A percentile compares a stretch with the other conserved stretches of the same genome.
phyloP scores from a whole-genome alignment of 768 basidiomycete genomes.

The Filobasidium wieringae region DNA sequence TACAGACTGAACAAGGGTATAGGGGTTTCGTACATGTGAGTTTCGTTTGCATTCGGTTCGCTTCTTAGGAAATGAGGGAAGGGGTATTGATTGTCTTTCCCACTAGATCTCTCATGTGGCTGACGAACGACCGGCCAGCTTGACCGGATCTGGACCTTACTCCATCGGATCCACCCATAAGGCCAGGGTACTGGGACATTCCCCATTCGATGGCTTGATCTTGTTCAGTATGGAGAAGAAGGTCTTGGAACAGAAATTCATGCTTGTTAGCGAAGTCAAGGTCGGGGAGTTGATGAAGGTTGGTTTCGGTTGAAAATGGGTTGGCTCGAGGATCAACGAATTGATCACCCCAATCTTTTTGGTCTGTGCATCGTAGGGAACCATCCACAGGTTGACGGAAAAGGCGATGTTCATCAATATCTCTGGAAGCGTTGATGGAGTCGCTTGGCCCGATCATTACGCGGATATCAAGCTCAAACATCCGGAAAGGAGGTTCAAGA shows the following conservation, averaged over 20 bases:
- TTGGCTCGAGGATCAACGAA: not conserved
- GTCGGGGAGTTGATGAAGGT: conserved; percentile 81
- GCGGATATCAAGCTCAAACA: conserved; percentile 91
- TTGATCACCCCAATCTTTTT: not conserved
- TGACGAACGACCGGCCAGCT: conserved; percentile 75
- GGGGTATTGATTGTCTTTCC: not conserved
- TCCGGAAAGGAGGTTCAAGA: conserved; percentile 79
- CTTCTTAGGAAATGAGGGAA: not conserved
- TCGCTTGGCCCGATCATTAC: conserved; percentile 88
- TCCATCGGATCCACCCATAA: conserved; percentile 64
- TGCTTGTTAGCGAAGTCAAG: conserved; percentile 67
- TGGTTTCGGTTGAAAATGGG: not conserved
- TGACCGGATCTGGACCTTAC: conserved; percentile 64
- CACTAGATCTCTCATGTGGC: conserved; percentile 81
- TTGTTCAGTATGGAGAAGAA: conserved; percentile 77
- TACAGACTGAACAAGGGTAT: conserved; percentile 52
- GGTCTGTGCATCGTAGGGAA: conserved; percentile 38
- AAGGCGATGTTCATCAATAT: conserved; percentile 73
- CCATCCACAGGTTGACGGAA: conserved; percentile 71
- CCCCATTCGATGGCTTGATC: conserved; percentile 71
- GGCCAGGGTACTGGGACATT: conserved; percentile 77
- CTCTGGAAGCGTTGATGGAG: conserved; percentile 76
- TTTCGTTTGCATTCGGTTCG: conserved; percentile 16
- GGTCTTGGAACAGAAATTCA: conserved; percentile 70
- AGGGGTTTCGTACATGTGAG: conserved; percentile 81